Conservation (phyloP, 129 eudicot genomes). For the Deinandra increscens region DNA sequence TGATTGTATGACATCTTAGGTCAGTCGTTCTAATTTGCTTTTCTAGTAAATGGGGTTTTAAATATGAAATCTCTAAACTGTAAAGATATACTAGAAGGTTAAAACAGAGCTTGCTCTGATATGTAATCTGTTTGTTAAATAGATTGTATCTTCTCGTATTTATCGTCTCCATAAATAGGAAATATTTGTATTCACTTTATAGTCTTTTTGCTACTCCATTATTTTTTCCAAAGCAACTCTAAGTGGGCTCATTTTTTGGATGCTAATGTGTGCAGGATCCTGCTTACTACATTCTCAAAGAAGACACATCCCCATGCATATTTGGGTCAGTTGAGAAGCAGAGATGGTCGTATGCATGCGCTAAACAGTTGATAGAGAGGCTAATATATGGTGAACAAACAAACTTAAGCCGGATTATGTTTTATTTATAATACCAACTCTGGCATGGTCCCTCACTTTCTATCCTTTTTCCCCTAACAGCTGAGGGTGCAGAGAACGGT, state of each 20-base stretch:
- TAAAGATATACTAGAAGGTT: background rate
- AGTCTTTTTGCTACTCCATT: background rate
- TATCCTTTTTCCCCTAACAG: slow-evolving; percentile 34
- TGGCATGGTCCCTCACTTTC: background rate
- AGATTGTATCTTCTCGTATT: background rate
- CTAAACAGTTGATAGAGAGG: slow-evolving; percentile 93
- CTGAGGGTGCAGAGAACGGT: slow-evolving; percentile 98
- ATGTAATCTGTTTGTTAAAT: background rate
- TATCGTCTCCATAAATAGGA: background rate
- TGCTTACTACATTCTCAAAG: slow-evolving; percentile 68
- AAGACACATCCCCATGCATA: slow-evolving; percentile 88
- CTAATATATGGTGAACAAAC: slow-evolving; percentile 70
- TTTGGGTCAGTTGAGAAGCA: slow-evolving; percentile 97
- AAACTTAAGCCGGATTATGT: background rate
- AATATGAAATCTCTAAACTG: background rate
- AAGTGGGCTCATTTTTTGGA: background rate
- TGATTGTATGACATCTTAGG: background rate
- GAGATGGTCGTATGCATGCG: slow-evolving; percentile 99
- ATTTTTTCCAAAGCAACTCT: background rate
- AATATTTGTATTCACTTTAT: background rate
- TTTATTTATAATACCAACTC: background rate
- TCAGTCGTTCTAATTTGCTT: background rate
- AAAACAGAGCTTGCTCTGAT: slow-evolving; percentile 18
- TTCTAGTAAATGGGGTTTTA: background rate
- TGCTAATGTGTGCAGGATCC: slow-evolving; percentile 61